phyloP scores from a whole-genome alignment of 2,329 filamentous ascomycete species.

The Colletotrichum sp. region DNA sequence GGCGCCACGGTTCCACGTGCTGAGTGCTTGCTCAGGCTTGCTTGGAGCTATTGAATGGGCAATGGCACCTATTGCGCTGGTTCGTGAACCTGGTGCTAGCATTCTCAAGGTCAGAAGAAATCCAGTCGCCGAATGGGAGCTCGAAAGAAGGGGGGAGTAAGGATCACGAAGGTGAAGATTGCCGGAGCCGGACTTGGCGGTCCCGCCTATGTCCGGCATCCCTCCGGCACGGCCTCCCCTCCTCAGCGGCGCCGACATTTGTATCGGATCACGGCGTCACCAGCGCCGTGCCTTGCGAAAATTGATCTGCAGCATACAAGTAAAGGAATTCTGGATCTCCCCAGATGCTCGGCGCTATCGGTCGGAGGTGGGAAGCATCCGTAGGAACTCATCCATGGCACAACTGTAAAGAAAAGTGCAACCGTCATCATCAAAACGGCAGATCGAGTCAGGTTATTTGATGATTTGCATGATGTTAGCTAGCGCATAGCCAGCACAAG shows the following conservation, averaged over 20 bases:
- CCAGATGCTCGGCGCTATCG: background rate
- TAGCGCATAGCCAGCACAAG: background rate
- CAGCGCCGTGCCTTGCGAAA: background rate
- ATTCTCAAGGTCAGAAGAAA: background rate
- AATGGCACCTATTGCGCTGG: background rate
- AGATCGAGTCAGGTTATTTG: background rate
- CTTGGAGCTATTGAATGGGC: background rate
- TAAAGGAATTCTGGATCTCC: background rate
- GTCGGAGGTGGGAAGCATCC: background rate
- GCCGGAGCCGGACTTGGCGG: background rate
- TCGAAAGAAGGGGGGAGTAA: background rate
- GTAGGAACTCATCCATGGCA: background rate
- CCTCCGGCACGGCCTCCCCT: background rate
- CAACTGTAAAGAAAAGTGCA: background rate
- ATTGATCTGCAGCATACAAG: background rate
- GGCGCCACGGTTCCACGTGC: background rate
- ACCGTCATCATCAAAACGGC: background rate
- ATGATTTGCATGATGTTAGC: background rate
- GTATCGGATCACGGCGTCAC: background rate
- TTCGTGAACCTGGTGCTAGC: background rate
- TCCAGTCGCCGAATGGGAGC: background rate
- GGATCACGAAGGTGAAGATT: background rate
- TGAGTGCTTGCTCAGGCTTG: background rate
- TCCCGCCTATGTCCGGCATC: background rate
- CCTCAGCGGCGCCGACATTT: background rate